phyloP scores from a whole-genome alignment of 495 filamentous ascomycete genomes.

The Podospora sp. region DNA sequence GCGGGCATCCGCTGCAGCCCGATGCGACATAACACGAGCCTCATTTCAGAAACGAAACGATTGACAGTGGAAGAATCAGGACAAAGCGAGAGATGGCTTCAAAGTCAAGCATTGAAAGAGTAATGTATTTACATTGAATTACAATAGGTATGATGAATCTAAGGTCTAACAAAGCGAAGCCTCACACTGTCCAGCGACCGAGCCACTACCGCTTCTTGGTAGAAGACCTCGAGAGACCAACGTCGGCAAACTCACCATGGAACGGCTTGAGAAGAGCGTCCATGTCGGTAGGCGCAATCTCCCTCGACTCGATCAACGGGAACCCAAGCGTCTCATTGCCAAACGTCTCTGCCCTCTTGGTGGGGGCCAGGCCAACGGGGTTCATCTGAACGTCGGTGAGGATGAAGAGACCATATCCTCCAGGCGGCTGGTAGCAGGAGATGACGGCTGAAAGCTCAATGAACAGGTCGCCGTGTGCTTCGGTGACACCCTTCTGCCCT shows the following conservation, averaged over 20 bases:
- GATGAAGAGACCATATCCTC: neutral
- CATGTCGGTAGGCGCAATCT: neutral
- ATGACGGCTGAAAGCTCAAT: slow-evolving; percentile 6
- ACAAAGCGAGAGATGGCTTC: no score
- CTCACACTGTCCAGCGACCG: no score
- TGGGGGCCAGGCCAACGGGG: neutral
- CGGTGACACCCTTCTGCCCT: neutral
- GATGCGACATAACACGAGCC: no score
- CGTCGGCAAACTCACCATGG: neutral
- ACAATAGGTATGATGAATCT: no score
- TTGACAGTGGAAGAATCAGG: no score
- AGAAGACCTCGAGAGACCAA: neutral
- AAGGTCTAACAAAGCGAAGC: no score
- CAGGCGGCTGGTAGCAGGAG: neutral
- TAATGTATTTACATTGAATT: no score
- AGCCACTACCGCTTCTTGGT: no score
- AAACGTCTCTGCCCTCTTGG: neutral
- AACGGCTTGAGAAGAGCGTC: neutral
- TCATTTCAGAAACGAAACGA: no score
- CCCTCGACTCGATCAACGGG: neutral
- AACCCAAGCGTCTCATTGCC: neutral
- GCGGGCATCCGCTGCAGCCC: no score
- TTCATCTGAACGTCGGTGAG: neutral
- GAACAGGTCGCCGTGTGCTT: neutral
- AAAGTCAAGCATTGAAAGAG: no score